Evolutionary conservation across 2,329 filamentous ascomycete species (phyloP).

Genomic region (Tolypocladium tropicale): DNA sequence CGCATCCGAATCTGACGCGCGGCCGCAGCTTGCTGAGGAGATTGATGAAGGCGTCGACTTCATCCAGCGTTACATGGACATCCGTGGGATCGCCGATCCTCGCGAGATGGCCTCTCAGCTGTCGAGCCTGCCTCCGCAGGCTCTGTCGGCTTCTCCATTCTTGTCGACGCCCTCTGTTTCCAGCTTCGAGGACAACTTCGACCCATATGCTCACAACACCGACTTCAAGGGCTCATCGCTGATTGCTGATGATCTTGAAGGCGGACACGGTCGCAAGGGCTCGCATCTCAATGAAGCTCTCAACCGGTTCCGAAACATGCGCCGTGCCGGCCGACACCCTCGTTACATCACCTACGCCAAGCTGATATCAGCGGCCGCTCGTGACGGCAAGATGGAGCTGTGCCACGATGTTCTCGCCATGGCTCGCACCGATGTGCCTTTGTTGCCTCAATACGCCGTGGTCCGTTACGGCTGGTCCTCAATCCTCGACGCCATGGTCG

Average conservation of each 20-base stretch:
- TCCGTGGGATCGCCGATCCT: conserved; percentile 43
- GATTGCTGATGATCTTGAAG: conserved; percentile 85
- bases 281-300: conserved; percentile 72
- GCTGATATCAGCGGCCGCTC: conserved; percentile 81
- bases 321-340: conserved; percentile 80
- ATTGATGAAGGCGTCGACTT: conserved; percentile 80
- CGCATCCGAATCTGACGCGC: conserved; percentile 38
- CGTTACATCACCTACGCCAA: conserved; percentile 96
- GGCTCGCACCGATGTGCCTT: conserved; percentile 80
- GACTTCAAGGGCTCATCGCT: conserved; percentile 89
- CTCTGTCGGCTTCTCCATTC: conserved; percentile 35
- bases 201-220: conserved; percentile 82
- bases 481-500: conserved; percentile 93
- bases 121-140: conserved; percentile 32
- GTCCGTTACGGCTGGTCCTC: conserved; percentile 95
- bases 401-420: conserved; percentile 82
- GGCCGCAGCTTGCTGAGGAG: conserved; percentile 58
- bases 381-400: conserved; percentile 69
- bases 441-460: conserved; percentile 71
- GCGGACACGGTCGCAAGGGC: conserved; percentile 60
- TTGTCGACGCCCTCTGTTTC: conserved; percentile 46
- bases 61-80: conserved; percentile 47
- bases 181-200: conserved; percentile 70
- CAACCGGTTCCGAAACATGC: conserved; percentile 81
- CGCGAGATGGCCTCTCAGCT: conserved; percentile 39